A percentile compares a stretch with the other conserved stretches of the same genome.
These are phyloP conservation scores for Triangularia verruculosa DNA, from an alignment of 2,329 filamentous ascomycete genomes.

Conservation along the genomic window DNA sequence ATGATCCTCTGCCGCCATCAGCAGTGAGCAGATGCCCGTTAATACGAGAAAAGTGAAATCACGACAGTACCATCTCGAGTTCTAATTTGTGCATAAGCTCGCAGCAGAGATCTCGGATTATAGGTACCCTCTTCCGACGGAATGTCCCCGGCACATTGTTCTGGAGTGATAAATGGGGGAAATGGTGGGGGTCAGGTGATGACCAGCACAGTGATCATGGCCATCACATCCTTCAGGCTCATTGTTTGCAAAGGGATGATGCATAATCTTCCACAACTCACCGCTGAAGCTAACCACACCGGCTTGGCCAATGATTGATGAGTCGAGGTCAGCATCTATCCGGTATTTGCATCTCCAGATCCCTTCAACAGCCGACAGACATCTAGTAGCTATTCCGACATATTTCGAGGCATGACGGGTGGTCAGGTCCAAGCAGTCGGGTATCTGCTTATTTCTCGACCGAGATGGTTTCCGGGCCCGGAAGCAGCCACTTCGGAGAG, in stretches of 20 bases:
- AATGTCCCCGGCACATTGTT: background rate
- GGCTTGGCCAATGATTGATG: background rate
- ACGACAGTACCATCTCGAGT: background rate
- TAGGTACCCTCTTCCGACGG: background rate
- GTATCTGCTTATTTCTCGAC: background rate
- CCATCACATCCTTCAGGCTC: background rate
- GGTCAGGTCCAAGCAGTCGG: background rate
- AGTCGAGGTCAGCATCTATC: background rate
- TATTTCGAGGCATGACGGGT: background rate
- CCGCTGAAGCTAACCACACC: background rate
- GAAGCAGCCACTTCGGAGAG: background rate
- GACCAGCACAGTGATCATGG: background rate
- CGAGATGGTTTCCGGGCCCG: background rate
- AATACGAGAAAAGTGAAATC: background rate
- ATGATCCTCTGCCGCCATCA: background rate
- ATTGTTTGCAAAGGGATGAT: background rate
- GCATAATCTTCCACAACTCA: background rate
- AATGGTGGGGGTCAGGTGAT: background rate
- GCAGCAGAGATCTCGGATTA: background rate
- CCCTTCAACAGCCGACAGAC: background rate
- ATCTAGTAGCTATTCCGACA: background rate
- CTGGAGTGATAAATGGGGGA: background rate
- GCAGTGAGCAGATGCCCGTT: background rate
- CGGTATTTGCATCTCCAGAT: background rate
- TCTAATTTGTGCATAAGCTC: background rate